These are phyloP conservation scores for Omphalea diandra DNA, from an alignment of 441 rosid species.

Conservation along the genomic window DNA sequence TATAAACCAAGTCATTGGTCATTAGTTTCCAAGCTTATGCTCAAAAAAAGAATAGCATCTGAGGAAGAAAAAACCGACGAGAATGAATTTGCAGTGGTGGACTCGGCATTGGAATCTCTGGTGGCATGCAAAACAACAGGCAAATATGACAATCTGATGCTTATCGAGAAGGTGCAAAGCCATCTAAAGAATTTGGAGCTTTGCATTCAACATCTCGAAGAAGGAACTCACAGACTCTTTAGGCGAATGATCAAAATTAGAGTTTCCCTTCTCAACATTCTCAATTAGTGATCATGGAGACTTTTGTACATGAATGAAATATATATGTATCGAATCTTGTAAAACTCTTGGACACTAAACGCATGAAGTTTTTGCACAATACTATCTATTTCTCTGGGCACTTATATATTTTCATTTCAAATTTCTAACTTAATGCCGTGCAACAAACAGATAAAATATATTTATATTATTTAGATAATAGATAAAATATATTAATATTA, in stretches of 20 bases:
- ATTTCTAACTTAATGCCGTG: no score
- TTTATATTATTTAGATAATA: no score
- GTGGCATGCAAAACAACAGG: no score
- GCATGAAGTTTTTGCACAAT: no score
- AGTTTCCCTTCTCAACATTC: constrained; percentile 46
- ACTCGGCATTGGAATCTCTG: constrained; percentile 26
- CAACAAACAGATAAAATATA: no score
- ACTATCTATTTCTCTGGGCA: no score
- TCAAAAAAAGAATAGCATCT: constrained; percentile 23
- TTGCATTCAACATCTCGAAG: constrained; percentile 44
- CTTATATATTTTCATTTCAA: no score
- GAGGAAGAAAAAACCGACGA: constrained; percentile 14
- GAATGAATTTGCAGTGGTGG: constrained; percentile 34
- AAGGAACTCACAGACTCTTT: constrained; percentile 34
- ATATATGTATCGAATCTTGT: no score
- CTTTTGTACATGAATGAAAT: no score
- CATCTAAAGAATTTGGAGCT: constrained; percentile 32
- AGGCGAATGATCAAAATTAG: constrained; percentile 47
- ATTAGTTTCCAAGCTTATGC: constrained; percentile 38
- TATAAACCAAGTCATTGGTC: constrained; percentile 34
- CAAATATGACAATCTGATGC: constrained; percentile 24
- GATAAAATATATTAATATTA: no score
- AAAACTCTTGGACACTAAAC: no score
- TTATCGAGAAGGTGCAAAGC: constrained; percentile 27
- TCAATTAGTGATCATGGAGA: no score